phyloP scores from a whole-genome alignment of 2,329 filamentous ascomycete species.

The Pseudogymnoascus sp. region DNA sequence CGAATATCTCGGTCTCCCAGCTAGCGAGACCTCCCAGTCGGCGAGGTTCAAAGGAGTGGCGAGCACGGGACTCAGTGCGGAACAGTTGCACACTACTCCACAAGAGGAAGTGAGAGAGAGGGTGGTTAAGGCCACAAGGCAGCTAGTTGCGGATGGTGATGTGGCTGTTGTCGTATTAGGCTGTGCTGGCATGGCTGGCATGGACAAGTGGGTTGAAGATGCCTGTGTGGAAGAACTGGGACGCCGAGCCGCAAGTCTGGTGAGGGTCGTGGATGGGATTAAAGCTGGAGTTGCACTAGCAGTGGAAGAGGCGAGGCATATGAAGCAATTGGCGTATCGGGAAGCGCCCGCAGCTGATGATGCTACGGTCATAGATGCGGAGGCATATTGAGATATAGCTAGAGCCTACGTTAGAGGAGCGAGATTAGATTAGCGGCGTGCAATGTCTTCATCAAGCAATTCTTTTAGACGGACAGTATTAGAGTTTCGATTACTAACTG shows the following conservation, averaged over 20 bases:
- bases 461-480: background rate
- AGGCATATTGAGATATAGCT: background rate
- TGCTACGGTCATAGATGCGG: background rate
- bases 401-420: background rate
- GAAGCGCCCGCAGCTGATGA: background rate
- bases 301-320: background rate
- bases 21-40: conserved; percentile 18
- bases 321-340: background rate
- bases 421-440: background rate
- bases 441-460: background rate
- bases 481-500: background rate
- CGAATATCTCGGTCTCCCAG: conserved; percentile 48
- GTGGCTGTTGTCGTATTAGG: conserved; percentile 71
- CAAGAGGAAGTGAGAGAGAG: conserved; percentile 54
- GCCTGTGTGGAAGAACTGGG: conserved; percentile 60
- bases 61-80: conserved; percentile 72
- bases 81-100: conserved; percentile 65
- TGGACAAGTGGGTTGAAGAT: conserved; percentile 66
- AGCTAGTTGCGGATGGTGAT: conserved; percentile 47
- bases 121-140: conserved; percentile 61
- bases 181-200: conserved; percentile 83
- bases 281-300: conserved; percentile 49
- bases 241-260: conserved; percentile 42
- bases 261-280: conserved; percentile 74
- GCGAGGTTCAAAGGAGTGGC: conserved; percentile 64